Percentiles rank a stretch among this genome's conserved stretches.
These are phyloP conservation scores for Komagataella populi DNA, from an alignment of 805 yeast species.

Conservation along the genomic window DNA sequence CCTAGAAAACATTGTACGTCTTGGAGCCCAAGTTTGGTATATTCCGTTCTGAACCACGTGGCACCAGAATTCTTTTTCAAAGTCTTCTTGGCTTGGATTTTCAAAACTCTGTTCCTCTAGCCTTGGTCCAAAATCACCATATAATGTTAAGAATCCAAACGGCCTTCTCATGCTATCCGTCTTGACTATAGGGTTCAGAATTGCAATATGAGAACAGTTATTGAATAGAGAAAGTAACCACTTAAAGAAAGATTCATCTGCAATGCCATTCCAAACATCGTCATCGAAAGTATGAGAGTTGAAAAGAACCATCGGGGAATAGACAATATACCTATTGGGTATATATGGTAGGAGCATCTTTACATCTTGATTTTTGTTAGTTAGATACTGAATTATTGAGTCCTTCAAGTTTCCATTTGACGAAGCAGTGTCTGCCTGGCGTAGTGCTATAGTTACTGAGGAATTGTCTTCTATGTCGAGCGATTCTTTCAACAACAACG, in stretches of 20 bases:
- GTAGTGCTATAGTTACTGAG: neutral
- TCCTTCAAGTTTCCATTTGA: neutral
- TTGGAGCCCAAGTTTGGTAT: slow-evolving; percentile 73
- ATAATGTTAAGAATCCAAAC: slow-evolving; percentile 38
- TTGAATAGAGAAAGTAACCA: slow-evolving; percentile 4
- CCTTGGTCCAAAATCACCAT: slow-evolving; percentile 53
- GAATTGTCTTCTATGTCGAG: neutral
- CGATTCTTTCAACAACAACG: neutral
- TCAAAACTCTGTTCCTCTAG: slow-evolving; percentile 14
- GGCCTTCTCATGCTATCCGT: slow-evolving; percentile 38
- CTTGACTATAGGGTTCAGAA: slow-evolving; percentile 49
- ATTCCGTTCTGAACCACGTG: slow-evolving; percentile 58
- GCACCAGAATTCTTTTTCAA: slow-evolving; percentile 58
- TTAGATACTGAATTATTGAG: neutral
- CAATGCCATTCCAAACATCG: slow-evolving; percentile 19
- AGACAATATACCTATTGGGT: slow-evolving; percentile 47
- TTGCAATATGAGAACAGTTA: slow-evolving; percentile 44
- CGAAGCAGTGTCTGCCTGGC: neutral
- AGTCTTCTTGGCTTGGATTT: slow-evolving; percentile 28
- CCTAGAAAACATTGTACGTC: slow-evolving; percentile 75
- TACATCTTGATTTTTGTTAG: neutral
- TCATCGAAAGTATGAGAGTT: slow-evolving; percentile 32
- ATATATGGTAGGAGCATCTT: slow-evolving; percentile 7
- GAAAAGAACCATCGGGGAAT: slow-evolving; percentile 55
- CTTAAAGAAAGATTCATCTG: slow-evolving; percentile 7